Conservation (phyloP, 768 basidiomycete genomes). For the Rhizopogon vesiculosus region DNA sequence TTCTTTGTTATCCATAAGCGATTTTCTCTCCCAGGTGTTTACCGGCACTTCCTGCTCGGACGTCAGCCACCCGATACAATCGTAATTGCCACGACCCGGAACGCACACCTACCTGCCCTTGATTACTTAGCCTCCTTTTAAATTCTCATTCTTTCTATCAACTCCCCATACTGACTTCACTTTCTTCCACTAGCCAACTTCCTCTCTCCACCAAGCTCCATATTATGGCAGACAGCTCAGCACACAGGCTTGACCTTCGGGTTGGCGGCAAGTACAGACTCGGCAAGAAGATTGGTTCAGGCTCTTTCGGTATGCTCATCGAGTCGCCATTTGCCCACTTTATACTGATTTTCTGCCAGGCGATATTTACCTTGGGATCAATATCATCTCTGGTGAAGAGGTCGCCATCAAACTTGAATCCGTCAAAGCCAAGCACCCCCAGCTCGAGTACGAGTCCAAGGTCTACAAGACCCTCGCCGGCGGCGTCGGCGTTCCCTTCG, state of each 20-base stretch:
- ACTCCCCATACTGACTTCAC: slow-evolving; percentile 10
- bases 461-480: slow-evolving; percentile 98
- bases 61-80: slow-evolving; percentile 34
- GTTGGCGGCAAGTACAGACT: slow-evolving; percentile 96
- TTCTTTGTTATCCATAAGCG: background rate
- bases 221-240: slow-evolving; percentile 68
- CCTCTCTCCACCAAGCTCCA: slow-evolving; percentile 12
- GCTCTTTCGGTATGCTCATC: slow-evolving; percentile 81
- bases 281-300: slow-evolving; percentile 99
- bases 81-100: slow-evolving; percentile 21
- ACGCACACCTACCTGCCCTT: slow-evolving; percentile 26
- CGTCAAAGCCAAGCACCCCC: slow-evolving; percentile 99
- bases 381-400: slow-evolving; percentile 99
- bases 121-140: slow-evolving; percentile 17
- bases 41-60: slow-evolving; percentile 9
- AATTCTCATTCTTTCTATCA: slow-evolving; percentile 10
- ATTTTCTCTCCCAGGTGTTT: slow-evolving; percentile 1
- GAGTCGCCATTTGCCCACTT: slow-evolving; percentile 1
- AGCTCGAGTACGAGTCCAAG: slow-evolving; percentile 97
- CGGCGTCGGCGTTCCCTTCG: slow-evolving; percentile 98
- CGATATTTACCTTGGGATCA: slow-evolving; percentile 99
- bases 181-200: slow-evolving; percentile 7
- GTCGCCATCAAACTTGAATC: slow-evolving; percentile 99
- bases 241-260: slow-evolving; percentile 76
- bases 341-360: slow-evolving; percentile 40